Conservation (phyloP, 768 basidiomycete species). For the Tylopilus plumbeoviolaceoides region DNA sequence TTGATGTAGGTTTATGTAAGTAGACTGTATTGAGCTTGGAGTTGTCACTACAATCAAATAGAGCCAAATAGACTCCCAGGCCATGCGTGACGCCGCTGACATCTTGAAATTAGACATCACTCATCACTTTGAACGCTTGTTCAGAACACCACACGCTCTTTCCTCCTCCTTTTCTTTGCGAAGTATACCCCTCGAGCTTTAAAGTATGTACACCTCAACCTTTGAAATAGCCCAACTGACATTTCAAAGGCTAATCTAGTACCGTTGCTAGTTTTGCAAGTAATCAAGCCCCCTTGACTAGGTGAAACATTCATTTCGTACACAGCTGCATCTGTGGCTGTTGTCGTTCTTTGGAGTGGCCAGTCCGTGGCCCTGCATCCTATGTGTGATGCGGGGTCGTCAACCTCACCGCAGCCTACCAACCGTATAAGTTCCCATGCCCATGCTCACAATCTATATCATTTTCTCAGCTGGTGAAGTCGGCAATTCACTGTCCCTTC, state of each 20-base stretch:
- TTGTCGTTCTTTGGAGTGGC: background rate
- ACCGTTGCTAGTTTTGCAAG: background rate
- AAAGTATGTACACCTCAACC: slow-evolving; percentile 2
- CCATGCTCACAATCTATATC: slow-evolving; percentile 6
- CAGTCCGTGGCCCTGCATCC: background rate
- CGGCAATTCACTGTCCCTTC: background rate
- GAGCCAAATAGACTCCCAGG: too few relatives aligned
- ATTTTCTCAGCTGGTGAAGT: slow-evolving; percentile 1
- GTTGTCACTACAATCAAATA: background rate
- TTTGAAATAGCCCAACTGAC: background rate
- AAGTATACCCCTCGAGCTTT: background rate
- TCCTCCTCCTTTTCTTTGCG: background rate
- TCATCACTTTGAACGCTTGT: background rate
- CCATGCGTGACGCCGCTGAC: too few relatives aligned
- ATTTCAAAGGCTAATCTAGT: background rate
- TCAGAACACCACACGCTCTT: slow-evolving; percentile 4
- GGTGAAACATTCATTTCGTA: slow-evolving; percentile 11
- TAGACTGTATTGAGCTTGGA: too few relatives aligned
- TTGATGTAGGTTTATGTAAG: too few relatives aligned
- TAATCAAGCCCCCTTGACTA: background rate
- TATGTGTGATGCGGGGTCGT: background rate
- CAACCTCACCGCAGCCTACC: background rate
- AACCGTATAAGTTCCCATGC: background rate
- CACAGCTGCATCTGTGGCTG: background rate
- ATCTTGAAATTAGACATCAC: background rate